These are phyloP conservation scores for Hirsutella rhossiliensis DNA, from an alignment of 2,329 filamentous ascomycete genomes.

Conservation along the genomic window DNA sequence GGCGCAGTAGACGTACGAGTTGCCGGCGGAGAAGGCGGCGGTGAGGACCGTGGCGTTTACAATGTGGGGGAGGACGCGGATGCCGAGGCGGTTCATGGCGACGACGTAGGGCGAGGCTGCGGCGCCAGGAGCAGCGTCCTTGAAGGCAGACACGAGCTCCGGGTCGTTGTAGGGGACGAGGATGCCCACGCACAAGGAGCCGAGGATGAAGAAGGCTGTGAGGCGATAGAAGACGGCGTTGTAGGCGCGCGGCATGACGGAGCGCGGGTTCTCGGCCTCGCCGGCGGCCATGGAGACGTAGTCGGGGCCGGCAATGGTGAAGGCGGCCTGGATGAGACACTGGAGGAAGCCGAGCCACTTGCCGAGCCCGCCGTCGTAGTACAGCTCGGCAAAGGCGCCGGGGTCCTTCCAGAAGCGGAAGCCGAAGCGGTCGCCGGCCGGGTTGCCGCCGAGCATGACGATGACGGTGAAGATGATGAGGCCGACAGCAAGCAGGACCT, in stretches of 20 bases:
- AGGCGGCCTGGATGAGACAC: constrained; percentile 59
- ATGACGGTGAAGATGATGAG: constrained; percentile 70
- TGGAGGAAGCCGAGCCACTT: constrained; percentile 64
- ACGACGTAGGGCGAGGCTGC: constrained; percentile 57
- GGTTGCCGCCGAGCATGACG: constrained; percentile 74
- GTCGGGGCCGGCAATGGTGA: constrained; percentile 56
- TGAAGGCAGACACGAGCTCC: constrained; percentile 48
- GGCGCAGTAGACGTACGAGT: constrained; percentile 52
- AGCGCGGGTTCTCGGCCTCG: constrained; percentile 59
- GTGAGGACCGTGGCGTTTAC: constrained; percentile 63
- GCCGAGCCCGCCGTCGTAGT: constrained; percentile 54
- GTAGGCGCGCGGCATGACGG: constrained; percentile 59
- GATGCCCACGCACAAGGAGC: constrained; percentile 60
- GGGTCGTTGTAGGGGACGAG: constrained; percentile 57
- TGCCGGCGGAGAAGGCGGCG: constrained; percentile 55
- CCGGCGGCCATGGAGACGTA: constrained; percentile 59
- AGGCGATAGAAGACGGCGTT: constrained; percentile 72
- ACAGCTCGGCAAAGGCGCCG: constrained; percentile 57
- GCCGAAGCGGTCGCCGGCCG: constrained; percentile 56
- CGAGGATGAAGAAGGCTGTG: constrained; percentile 63
- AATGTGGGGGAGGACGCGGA: constrained; percentile 53
- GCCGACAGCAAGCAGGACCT: constrained; percentile 59
- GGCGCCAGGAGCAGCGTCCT: constrained; percentile 46
- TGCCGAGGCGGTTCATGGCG: constrained; percentile 54
- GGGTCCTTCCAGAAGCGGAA: constrained; percentile 57